Percentiles rank a stretch among this genome's conserved stretches.
phyloP scores from a whole-genome alignment of 2,329 filamentous ascomycete genomes.

The Monosporascus sp. region DNA sequence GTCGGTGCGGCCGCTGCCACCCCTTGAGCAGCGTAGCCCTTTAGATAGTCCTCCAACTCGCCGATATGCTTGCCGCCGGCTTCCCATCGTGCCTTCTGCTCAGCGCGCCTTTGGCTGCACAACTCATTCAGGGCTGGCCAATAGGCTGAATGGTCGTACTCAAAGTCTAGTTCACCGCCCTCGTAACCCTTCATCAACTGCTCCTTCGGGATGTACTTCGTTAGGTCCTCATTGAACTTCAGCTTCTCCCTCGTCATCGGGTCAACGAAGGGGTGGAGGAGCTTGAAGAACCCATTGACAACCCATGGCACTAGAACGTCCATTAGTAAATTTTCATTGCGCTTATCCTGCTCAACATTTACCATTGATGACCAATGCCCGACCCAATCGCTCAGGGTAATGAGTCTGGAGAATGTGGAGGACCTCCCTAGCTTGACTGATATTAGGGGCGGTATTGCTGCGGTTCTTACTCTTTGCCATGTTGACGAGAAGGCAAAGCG shows the following conservation, averaged over 20 bases:
- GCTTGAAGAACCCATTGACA: slow-evolving; percentile 89
- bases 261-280: slow-evolving; percentile 95
- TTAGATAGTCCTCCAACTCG: slow-evolving; percentile 82
- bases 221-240: slow-evolving; percentile 93
- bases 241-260: slow-evolving; percentile 90
- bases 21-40: slow-evolving; percentile 43
- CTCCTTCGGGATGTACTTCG: slow-evolving; percentile 69
- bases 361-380: slow-evolving; percentile 86
- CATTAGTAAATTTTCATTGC: slow-evolving; percentile 5
- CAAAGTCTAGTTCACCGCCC: slow-evolving; percentile 77
- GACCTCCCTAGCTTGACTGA: slow-evolving; percentile 76
- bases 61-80: slow-evolving; percentile 75
- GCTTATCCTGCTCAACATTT: slow-evolving; percentile 25
- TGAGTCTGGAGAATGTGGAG: slow-evolving; percentile 89
- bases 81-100: slow-evolving; percentile 66
- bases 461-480: slow-evolving; percentile 76
- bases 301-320: slow-evolving; percentile 70
- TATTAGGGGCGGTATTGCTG: slow-evolving; percentile 65
- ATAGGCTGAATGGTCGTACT: slow-evolving; percentile 83
- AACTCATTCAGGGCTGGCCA: slow-evolving; percentile 80
- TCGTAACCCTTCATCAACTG: slow-evolving; percentile 75
- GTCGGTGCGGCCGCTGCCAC: slow-evolving; percentile 8
- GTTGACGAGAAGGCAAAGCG: slow-evolving; percentile 80
- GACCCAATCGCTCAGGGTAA: slow-evolving; percentile 87
- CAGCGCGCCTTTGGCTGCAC: slow-evolving; percentile 58